Evolutionary conservation across 1,284 basidiomycete species (phyloP).

Genomic region (Mycena citricolor): DNA sequence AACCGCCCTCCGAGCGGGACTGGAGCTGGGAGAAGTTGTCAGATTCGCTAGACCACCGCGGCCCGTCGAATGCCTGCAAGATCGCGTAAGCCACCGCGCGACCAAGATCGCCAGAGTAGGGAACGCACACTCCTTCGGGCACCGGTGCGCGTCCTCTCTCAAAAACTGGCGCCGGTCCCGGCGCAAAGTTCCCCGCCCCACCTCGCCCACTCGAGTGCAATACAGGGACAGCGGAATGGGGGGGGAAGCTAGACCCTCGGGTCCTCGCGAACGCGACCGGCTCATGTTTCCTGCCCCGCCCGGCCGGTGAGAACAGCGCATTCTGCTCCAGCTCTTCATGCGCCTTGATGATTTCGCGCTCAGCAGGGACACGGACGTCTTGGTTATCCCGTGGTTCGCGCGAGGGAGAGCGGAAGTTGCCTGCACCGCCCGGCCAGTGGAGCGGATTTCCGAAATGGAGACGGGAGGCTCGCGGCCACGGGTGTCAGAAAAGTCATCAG

Average conservation of each 20-base stretch:
- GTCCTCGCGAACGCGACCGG: constrained; percentile 37
- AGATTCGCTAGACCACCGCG: constrained; percentile 70
- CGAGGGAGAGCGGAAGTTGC: constrained; percentile 76
- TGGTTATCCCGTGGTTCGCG: constrained; percentile 44
- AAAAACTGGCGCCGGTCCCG: constrained; percentile 29
- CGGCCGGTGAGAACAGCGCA: constrained; percentile 54
- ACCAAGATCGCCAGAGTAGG: too few species aligned
- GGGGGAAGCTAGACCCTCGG: constrained; percentile 7
- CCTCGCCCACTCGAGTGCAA: constrained; percentile 62
- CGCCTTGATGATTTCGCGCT: constrained; percentile 45
- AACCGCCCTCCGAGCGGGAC: constrained; percentile 39
- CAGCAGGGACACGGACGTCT: constrained; percentile 30
- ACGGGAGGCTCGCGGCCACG: constrained; percentile 57
- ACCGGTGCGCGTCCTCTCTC: constrained; percentile 33
- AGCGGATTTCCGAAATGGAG: constrained; percentile 44
- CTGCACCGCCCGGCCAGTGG: constrained; percentile 76
- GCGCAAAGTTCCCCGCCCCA: constrained; percentile 62
- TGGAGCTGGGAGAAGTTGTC: constrained; percentile 39
- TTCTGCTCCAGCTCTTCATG: constrained; percentile 37
- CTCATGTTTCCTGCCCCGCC: constrained; percentile 61
- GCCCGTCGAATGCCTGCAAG: constrained; percentile 71
- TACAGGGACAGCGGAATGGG: constrained; percentile 15
- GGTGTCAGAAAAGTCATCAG: constrained; percentile 46
- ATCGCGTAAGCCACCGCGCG: too few species aligned
- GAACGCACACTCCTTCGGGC: constrained; percentile 44